Evolutionary conservation across 306 rosid species (phyloP).

Genomic region (Begonia loranthoides): DNA sequence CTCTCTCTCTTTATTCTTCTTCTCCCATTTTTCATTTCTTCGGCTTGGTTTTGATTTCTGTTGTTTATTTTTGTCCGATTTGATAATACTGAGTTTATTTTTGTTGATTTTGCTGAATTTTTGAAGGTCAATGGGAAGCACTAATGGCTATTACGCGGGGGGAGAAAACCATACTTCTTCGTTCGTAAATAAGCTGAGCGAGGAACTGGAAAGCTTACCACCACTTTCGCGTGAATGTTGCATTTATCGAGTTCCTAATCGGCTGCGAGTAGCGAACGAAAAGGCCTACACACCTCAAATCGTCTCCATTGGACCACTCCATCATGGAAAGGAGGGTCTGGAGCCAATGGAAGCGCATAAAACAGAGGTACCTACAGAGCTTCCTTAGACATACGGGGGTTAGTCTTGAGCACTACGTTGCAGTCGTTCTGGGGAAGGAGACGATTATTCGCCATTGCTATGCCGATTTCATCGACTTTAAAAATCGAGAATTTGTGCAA

Average conservation of each 20-base stretch:
- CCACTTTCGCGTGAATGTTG: constrained; percentile 9
- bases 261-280: constrained; percentile 10
- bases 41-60: too few relatives aligned
- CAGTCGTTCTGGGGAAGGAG: neutral
- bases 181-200: neutral
- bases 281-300: constrained; percentile 18
- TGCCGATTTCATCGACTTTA: constrained; percentile 5
- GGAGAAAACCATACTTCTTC: neutral
- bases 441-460: constrained; percentile 7
- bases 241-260: constrained; percentile 11
- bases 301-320: constrained; percentile 22
- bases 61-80: too few relatives aligned
- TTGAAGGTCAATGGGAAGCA: too few relatives aligned
- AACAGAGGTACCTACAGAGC: constrained; percentile 10
- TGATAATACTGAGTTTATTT: too few relatives aligned
- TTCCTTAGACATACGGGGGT: constrained; percentile 4
- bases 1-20: too few relatives aligned
- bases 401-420: constrained; percentile 4
- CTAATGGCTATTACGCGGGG: too few relatives aligned
- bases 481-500: constrained; percentile 8
- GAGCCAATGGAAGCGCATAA: constrained; percentile 15
- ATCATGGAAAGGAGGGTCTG: constrained; percentile 14
- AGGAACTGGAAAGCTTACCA: constrained; percentile 1
- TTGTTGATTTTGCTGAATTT: too few relatives aligned
- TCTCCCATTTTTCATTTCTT: too few relatives aligned